Evolutionary conservation across 148 eudicot genomes (phyloP).

Genomic region (Cornus suecica): DNA sequence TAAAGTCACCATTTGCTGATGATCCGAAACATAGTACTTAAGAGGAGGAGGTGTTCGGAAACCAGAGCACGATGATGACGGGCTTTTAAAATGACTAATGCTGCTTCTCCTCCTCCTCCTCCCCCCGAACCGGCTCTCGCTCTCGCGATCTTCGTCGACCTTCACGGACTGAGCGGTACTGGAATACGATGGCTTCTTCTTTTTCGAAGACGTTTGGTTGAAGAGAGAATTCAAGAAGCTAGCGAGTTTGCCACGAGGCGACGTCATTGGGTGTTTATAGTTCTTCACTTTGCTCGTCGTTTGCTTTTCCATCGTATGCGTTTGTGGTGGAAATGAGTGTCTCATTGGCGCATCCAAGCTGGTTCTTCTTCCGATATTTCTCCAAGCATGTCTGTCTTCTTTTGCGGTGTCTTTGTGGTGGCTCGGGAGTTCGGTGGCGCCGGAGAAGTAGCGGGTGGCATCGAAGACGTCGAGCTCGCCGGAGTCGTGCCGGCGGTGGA

Average conservation of each 20-base stretch:
- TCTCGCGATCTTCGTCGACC: slow-evolving; percentile 56
- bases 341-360: slow-evolving; percentile 64
- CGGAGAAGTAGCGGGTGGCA: slow-evolving; percentile 67
- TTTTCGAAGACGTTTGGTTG: slow-evolving; percentile 61
- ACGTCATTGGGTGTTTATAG: slow-evolving; percentile 72
- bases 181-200: slow-evolving; percentile 50
- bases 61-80: slow-evolving; percentile 43
- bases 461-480: slow-evolving; percentile 84
- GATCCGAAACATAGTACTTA: slow-evolving; percentile 29
- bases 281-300: slow-evolving; percentile 45
- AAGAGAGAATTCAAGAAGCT: slow-evolving; percentile 74
- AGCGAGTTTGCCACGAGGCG: slow-evolving; percentile 83
- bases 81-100: slow-evolving; percentile 48
- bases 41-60: slow-evolving; percentile 64
- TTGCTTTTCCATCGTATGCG: slow-evolving; percentile 15
- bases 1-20: slow-evolving; percentile 26
- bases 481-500: slow-evolving; percentile 52
- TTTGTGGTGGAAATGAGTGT: slow-evolving; percentile 22
- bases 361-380: slow-evolving; percentile 57
- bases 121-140: slow-evolving; percentile 45
- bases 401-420: slow-evolving; percentile 5
- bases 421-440: slow-evolving; percentile 32
- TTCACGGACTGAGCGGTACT: slow-evolving; percentile 35
- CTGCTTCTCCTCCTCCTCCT: slow-evolving; percentile 76
- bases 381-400: slow-evolving; percentile 30